Conservation (phyloP, 2,329 filamentous ascomycete genomes). For the Curvularia verruculosa region DNA sequence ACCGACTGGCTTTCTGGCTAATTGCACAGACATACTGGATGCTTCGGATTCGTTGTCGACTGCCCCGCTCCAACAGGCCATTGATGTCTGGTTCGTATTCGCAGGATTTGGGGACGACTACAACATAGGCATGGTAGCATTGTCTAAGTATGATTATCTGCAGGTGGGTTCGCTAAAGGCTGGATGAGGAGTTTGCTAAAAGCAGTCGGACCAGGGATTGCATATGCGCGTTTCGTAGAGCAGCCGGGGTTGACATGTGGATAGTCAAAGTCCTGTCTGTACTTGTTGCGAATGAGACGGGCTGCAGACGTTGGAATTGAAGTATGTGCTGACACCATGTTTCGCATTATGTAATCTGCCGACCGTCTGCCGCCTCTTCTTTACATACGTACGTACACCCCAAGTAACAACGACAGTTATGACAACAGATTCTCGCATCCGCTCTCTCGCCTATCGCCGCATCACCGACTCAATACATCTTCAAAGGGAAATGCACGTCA, state of each 20-base stretch:
- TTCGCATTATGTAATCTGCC: not conserved
- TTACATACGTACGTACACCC: no score
- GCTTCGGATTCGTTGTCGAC: not conserved
- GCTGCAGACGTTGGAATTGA: not conserved
- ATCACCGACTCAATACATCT: not conserved
- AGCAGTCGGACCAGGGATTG: not conserved
- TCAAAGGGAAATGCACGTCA: not conserved
- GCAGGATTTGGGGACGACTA: not conserved
- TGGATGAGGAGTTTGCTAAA: not conserved
- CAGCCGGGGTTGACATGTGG: no score
- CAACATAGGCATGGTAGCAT: not conserved
- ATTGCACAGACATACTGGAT: not conserved
- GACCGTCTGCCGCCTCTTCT: not conserved
- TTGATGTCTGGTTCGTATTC: not conserved
- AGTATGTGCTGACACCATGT: no score
- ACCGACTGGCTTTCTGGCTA: conserved; percentile 7
- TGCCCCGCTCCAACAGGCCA: not conserved
- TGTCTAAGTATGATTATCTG: not conserved
- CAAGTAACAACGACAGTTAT: not conserved
- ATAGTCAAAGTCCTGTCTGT: no score
- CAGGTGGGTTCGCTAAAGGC: not conserved
- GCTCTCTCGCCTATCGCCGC: not conserved
- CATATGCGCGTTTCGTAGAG: not conserved
- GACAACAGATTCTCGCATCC: not conserved
- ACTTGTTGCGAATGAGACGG: no score